phyloP scores from a whole-genome alignment of 1,284 basidiomycete genomes.

The Apiotrichum veenhuisii region DNA sequence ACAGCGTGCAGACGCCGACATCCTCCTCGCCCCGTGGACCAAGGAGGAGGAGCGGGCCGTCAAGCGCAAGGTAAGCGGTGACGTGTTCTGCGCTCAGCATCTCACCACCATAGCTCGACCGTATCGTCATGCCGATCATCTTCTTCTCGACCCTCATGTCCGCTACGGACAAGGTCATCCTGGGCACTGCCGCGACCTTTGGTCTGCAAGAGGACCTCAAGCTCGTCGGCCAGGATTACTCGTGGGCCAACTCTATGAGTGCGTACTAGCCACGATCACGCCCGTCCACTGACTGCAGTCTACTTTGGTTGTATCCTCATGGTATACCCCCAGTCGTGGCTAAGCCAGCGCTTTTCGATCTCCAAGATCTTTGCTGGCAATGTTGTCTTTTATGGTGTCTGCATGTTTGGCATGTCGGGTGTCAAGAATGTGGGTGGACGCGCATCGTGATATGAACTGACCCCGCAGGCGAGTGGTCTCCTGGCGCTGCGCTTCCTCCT shows the following conservation, averaged over 20 bases:
- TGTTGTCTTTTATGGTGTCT: conserved; percentile 17
- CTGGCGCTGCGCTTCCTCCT: conserved; percentile 23
- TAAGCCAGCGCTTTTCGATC: conserved; percentile 19
- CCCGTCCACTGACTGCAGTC: conserved; percentile 8
- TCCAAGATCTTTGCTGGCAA: conserved; percentile 14
- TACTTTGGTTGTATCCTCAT: conserved; percentile 25
- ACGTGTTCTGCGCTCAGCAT: no score
- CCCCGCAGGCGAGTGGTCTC: conserved; percentile 16
- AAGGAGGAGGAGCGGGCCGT: conserved; percentile 23
- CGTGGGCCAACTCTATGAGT: conserved; percentile 26
- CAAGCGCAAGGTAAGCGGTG: no score
- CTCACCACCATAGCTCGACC: no score
- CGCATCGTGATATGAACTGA: no score
- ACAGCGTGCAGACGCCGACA: conserved; percentile 19
- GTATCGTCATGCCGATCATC: conserved; percentile 21
- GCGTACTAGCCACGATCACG: neutral
- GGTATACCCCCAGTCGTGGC: conserved; percentile 22
- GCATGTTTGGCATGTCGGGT: conserved; percentile 13
- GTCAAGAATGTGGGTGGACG: no score
- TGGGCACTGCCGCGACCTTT: conserved; percentile 27
- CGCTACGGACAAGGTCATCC: conserved; percentile 25
- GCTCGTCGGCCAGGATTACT: conserved; percentile 28
- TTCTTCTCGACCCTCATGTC: conserved; percentile 7
- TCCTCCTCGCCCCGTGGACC: conserved; percentile 26
- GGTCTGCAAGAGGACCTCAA: conserved; percentile 20